phyloP scores from a whole-genome alignment of 192 early-diverging fungal species.

The Podila epigama region DNA sequence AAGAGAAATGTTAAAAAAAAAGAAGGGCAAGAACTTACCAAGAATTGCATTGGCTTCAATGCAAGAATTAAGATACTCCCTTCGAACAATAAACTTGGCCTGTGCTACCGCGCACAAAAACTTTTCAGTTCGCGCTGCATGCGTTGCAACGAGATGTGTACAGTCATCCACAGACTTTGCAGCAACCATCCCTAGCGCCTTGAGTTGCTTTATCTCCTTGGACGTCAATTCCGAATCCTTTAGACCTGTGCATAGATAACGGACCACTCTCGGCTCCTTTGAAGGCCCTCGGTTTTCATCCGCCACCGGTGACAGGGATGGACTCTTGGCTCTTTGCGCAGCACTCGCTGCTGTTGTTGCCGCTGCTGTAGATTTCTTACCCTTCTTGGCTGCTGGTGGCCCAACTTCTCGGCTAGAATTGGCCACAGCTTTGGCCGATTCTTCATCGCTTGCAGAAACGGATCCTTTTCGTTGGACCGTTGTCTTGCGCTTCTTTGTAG shows the following conservation, averaged over 20 bases:
- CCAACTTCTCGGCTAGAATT: background rate
- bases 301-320: background rate
- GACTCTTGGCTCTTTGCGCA: background rate
- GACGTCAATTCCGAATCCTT: conserved; percentile 47
- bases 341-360: background rate
- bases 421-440: background rate
- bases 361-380: background rate
- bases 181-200: conserved; percentile 60
- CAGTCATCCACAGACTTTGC: conserved; percentile 54
- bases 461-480: conserved; percentile 23
- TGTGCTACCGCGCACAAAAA: conserved; percentile 31
- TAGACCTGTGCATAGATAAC: conserved; percentile 55
- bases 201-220: conserved; percentile 51
- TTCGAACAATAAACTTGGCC: conserved; percentile 33
- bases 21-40: conserved; percentile 5
- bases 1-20: background rate
- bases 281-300: background rate
- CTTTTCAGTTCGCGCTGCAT: conserved; percentile 68
- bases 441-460: conserved; percentile 34
- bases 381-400: too few species aligned
- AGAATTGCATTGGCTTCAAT: conserved; percentile 37
- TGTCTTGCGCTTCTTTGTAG: conserved; percentile 49
- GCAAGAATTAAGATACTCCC: conserved; percentile 41
- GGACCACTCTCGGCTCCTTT: conserved; percentile 7
- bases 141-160: conserved; percentile 65